Conservation (phyloP, 225 moss, liverwort and hornwort genomes). For the Ulota crispa region DNA sequence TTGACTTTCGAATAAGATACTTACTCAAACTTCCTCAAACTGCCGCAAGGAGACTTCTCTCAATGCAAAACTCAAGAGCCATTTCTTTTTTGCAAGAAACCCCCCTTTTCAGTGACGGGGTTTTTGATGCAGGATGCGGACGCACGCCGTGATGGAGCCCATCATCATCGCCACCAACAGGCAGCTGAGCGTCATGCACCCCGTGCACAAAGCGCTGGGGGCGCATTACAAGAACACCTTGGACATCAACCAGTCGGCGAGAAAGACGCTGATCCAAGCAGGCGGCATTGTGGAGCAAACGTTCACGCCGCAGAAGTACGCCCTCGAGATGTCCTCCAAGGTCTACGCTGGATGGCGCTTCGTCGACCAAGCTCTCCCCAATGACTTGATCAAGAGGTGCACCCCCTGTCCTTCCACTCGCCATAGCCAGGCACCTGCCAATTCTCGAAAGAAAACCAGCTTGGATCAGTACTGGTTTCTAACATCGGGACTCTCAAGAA, state of each 20-base stretch:
- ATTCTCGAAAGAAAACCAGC: background rate
- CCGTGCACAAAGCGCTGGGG: constrained; percentile 27
- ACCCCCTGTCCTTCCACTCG: background rate
- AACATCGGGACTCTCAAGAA: background rate
- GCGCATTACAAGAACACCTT: constrained; percentile 41
- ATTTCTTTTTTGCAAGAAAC: background rate
- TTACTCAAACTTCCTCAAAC: too few species aligned
- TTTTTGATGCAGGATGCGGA: constrained; percentile 28
- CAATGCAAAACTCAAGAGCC: too few species aligned
- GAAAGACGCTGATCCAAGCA: constrained; percentile 34
- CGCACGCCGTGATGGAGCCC: constrained; percentile 39
- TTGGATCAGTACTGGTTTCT: background rate
- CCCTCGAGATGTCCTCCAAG: constrained; percentile 31
- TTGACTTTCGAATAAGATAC: too few species aligned
- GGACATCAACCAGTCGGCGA: constrained; percentile 39
- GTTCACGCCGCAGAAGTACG: constrained; percentile 33
- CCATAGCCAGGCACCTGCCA: background rate
- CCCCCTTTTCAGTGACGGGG: background rate
- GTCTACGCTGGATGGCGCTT: constrained; percentile 30
- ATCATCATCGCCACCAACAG: constrained; percentile 41
- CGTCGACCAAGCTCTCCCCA: constrained; percentile 20
- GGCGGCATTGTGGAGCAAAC: constrained; percentile 40
- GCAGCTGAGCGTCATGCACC: constrained; percentile 40
- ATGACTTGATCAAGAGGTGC: constrained; percentile 40
- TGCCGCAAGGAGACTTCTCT: too few species aligned